These are phyloP conservation scores for Penicillium sp. DNA, from an alignment of 2,329 filamentous ascomycete species.

Conservation along the genomic window DNA sequence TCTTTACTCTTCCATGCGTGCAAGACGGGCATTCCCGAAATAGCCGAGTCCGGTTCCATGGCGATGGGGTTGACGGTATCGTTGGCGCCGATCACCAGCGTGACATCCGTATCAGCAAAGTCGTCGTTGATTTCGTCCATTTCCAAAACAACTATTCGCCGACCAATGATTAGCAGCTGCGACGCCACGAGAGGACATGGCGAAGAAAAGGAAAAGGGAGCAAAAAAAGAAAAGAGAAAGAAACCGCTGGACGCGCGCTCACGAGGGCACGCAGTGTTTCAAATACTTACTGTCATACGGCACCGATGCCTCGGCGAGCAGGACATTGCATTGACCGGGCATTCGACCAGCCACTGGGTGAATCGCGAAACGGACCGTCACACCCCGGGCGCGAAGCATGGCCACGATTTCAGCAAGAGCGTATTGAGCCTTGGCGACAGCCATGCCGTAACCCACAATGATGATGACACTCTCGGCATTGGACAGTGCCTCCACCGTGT, in stretches of 20 bases:
- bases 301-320: conserved; percentile 80
- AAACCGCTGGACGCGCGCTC: too few relatives aligned
- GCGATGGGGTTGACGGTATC: conserved; percentile 91
- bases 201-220: not conserved
- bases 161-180: conserved; percentile 10
- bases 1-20: conserved; percentile 94
- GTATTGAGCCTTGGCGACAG: conserved; percentile 88
- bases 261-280: too few relatives aligned
- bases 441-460: conserved; percentile 89
- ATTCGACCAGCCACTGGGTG: conserved; percentile 86
- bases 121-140: conserved; percentile 98
- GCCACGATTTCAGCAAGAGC: conserved; percentile 76
- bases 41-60: conserved; percentile 72
- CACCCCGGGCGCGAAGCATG: conserved; percentile 65
- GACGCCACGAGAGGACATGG: not conserved
- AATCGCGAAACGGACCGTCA: conserved; percentile 82
- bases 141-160: conserved; percentile 62
- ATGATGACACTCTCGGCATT: conserved; percentile 83
- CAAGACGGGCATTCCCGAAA: conserved; percentile 87
- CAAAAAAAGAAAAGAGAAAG: too few relatives aligned
- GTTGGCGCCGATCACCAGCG: conserved; percentile 84
- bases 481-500: conserved; percentile 67
- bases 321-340: conserved; percentile 88
- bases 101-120: conserved; percentile 77
- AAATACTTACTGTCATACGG: conserved; percentile 65